Evolutionary conservation across 164 flowering plant species (phyloP), one percentile per base, ranked within the genome.

Genomic region (Umbilicus rupestris): DNA sequence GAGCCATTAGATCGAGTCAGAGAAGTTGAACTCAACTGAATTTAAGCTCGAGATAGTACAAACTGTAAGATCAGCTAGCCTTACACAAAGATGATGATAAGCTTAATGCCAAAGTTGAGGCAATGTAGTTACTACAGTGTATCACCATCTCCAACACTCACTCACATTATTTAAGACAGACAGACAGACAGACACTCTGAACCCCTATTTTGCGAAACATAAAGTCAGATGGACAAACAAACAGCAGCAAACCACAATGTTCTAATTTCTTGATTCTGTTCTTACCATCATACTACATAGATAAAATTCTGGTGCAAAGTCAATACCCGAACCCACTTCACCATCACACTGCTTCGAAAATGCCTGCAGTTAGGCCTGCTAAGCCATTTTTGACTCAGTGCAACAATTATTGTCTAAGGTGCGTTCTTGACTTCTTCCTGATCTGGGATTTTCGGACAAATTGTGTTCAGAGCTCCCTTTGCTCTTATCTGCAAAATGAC

Each of bases 381-480:
- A 5, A 49, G 26, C 55, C 9, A 6, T n/a, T 50, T 50, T 50
- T 9, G 26, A 62, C 30, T 3, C 64, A 33, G 24, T 39, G 24
- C 64, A 39, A 22, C 37, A 62, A 58, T 7, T 19, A 0, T 12
- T 33, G 2, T 33, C 29, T 62, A 62, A 62, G 64, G 64, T 62
- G 20, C 64, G 64, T 62, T 62, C 64, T 62, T 62, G 64, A 62
- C 64, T 62, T 62, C 42, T 62, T 62, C 64, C 24, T 57, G 11
- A 19, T 30, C 64, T 62, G 7, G 3, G 57, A 7, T 50, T 50
- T 50, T 7, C 26, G 0, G 14, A 47, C 16, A 45, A 4, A 45
- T 50, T 50, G 3, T 28, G 12, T 20, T 22, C 57, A 20, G 28
- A 20, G 14, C 55, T 49, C 0, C 55, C 55, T n/a, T 0, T 49